Evolutionary conservation across 129 eudicot genomes (phyloP), one percentile per base, ranked within the genome.

Genomic region (Solidago caesia): DNA sequence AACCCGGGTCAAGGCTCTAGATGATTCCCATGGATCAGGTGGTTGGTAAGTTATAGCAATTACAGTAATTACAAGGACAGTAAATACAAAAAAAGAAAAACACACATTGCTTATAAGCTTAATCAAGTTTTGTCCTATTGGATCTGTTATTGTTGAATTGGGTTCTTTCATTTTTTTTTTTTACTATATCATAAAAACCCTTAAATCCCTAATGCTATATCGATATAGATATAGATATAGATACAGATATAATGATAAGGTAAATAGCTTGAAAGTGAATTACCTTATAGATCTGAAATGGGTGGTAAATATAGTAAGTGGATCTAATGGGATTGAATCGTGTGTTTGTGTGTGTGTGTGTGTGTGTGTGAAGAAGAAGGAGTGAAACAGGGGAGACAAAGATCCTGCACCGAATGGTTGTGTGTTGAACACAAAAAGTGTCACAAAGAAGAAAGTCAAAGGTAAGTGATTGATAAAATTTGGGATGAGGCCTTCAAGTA

Each of bases 1-100:
- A 70, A 81, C 90, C 88, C 78, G 84, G 46, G 99, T 91, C 8
- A 95, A 70, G 73, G 97, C 96, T 75, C 97, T 82, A 0, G 99
- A 83, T 51, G 99, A 91, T 21, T 89, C 93, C 99, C 99, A 95
- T 53, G 99, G 99, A 79, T 95, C 97, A 74, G 99, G 99, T 7
- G 99, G 96, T 84, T 95, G 92, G 84, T 95, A 95, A 1, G 97
- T 89, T 51, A 95, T 89, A 12, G 99, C 99, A 68, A 95, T 89
- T 27, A 95, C 99, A 56, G 97, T 91, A 41, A 85, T 56, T 25
- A 95, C 86, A 59, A 95, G 87, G 8, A 95, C 99, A 4, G 94
- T 77, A 77, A 95, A 95, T 7, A 95, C 99, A 59, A 95, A 95
- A 1, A 87, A 89, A 14, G 99, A 91, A 89, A 95, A 95, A 66